A percentile compares a stretch with the other conserved stretches of the same genome.
These are phyloP conservation scores for Oryza punctata DNA, from an alignment of 176 grass and related monocot species.

Conservation along the genomic window DNA sequence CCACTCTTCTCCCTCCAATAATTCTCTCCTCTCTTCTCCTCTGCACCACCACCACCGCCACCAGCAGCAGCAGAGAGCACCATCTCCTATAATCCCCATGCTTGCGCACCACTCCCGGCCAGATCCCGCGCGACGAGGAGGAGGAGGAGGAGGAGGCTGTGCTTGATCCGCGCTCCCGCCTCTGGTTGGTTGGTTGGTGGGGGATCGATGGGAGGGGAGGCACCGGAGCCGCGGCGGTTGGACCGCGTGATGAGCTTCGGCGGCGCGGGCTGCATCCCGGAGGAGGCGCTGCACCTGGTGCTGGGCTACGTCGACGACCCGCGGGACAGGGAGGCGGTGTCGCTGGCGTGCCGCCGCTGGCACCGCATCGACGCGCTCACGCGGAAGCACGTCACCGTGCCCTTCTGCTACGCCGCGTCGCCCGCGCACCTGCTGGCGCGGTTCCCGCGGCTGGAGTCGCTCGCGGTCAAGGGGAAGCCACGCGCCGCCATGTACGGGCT, in stretches of 20 bases:
- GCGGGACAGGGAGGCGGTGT: slow-evolving; percentile 71
- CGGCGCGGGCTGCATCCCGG: slow-evolving; percentile 43
- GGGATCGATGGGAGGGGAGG: slow-evolving; percentile 56
- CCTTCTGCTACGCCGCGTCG: slow-evolving; percentile 73
- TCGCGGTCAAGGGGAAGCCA: slow-evolving; percentile 79
- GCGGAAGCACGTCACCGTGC: slow-evolving; percentile 78
- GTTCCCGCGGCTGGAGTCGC: slow-evolving; percentile 74
- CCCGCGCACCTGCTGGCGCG: slow-evolving; percentile 56
- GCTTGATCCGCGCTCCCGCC: neutral
- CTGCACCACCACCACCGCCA: slow-evolving; percentile 25
- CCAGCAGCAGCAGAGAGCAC: slow-evolving; percentile 11
- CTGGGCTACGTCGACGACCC: slow-evolving; percentile 69
- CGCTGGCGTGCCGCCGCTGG: slow-evolving; percentile 72
- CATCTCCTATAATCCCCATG: slow-evolving; percentile 33
- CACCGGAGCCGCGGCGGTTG: slow-evolving; percentile 41
- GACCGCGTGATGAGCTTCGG: slow-evolving; percentile 43
- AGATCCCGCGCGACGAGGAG: slow-evolving; percentile 30
- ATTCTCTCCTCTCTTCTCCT: slow-evolving; percentile 16
- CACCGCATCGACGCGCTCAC: slow-evolving; percentile 69
- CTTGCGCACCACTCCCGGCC: neutral
- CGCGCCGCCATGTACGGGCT: slow-evolving; percentile 77
- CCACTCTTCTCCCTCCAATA: slow-evolving; percentile 45
- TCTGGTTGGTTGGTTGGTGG: no score
- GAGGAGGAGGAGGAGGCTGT: neutral
- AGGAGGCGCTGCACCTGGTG: slow-evolving; percentile 73